These are phyloP conservation scores for Kwoniella sp. DNA, from an alignment of 768 basidiomycete genomes.

Conservation along the genomic window DNA sequence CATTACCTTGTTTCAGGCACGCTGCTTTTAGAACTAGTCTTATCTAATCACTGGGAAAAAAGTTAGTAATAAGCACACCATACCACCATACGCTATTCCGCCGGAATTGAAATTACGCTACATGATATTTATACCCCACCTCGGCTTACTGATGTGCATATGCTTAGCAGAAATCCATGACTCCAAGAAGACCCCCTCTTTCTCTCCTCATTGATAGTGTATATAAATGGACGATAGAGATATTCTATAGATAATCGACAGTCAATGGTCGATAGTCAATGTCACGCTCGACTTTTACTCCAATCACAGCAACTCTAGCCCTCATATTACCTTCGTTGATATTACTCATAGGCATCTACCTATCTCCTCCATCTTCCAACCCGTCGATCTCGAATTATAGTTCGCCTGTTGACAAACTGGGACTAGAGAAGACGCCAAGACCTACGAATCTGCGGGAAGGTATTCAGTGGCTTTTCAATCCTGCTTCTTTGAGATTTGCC, in stretches of 20 bases:
- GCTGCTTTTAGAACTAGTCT: not conserved
- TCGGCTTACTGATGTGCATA: no score
- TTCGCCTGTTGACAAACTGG: no score
- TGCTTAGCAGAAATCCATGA: no score
- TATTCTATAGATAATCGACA: no score
- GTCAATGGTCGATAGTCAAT: not conserved
- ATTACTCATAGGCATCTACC: not conserved
- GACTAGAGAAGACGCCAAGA: not conserved
- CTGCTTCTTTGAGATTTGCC: not conserved
- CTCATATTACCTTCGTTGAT: not conserved
- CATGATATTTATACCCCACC: no score
- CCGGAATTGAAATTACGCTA: no score
- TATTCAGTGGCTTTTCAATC: not conserved
- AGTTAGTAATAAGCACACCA: no score
- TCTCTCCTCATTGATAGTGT: no score
- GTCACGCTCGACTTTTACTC: not conserved
- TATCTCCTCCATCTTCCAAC: not conserved
- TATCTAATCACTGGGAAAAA: slow-evolving; percentile 1
- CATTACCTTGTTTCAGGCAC: not conserved
- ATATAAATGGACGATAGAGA: no score
- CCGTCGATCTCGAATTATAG: no score
- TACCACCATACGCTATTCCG: no score
- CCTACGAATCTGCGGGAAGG: not conserved
- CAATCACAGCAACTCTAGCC: not conserved
- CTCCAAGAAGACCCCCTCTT: no score